Evolutionary conservation across 305 asterid species (phyloP), one percentile per base, ranked within the genome.

Genomic region (Salvia sclarea): DNA sequence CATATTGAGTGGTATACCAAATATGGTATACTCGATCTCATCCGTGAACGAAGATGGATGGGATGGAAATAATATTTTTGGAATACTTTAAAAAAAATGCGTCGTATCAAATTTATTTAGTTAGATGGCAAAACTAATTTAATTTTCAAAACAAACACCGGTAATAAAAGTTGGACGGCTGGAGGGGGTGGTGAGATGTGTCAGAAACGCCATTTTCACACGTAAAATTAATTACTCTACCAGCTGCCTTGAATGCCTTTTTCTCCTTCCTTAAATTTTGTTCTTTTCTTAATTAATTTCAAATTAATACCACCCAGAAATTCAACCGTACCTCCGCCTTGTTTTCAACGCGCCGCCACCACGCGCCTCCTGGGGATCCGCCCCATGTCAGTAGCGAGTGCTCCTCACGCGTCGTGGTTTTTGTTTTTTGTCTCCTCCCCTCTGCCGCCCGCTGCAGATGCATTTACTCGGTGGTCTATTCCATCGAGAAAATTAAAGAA

Each of bases 301-400:
- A 22, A 17, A 7, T 9, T 33, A 33, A 31, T 54, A 14, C 55
- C 47, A 55, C 66, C 47, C n/a, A 24, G 24, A 9, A 37, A 56
- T 61, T 17, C 7, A 45, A 16, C 14, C 24, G 40, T 2, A 8
- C 16, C 1, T 47, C 9, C 31, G 70, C 71, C 68, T 72, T 64
- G 77, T 64, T 64, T 56, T 72, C 72, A 72, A 72, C 71, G 76
- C 76, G 76, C 76, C 76, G 66, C 65, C 76, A 1, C 60, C 75
- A 64, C 77, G 71, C 76, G 71, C 76, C 66, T 13, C 70, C 59
- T 72, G 12, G 71, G 71, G 71, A 72, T 63, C 76, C 47, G 11
- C 10, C 33, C 57, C 6, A 18, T 53, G 31, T 58, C 48, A 4
- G 30, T 10, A 16, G 49, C 47, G 10, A 35, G 47, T 58, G 47